phyloP scores from a whole-genome alignment of 164 flowering plant species.

The Liquidambar formosana region DNA sequence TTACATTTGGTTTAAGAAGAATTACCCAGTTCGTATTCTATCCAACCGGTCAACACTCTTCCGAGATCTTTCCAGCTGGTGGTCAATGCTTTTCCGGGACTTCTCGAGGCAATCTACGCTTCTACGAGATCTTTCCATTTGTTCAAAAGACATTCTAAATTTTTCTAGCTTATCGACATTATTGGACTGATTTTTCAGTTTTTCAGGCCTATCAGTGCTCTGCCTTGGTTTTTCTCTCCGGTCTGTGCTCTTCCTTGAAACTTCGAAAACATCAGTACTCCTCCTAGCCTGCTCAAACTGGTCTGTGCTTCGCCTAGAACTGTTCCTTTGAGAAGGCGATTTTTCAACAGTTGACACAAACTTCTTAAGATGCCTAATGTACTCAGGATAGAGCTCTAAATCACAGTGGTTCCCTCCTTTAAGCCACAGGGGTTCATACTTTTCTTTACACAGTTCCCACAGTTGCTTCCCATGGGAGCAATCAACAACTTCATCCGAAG shows the following conservation, averaged over 20 bases:
- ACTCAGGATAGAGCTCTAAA: conserved; percentile 84
- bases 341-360: conserved; percentile 72
- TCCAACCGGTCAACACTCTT: conserved; percentile 86
- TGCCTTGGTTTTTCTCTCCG: conserved; percentile 78
- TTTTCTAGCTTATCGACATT: conserved; percentile 58
- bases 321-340: conserved; percentile 64
- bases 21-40: conserved; percentile 66
- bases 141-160: conserved; percentile 59
- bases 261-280: conserved; percentile 65
- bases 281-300: conserved; percentile 60
- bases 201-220: conserved; percentile 62
- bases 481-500: conserved; percentile 90
- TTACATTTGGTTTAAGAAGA: conserved; percentile 23
- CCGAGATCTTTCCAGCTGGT: conserved; percentile 67
- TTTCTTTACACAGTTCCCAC: conserved; percentile 89
- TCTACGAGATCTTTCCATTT: conserved; percentile 68
- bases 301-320: conserved; percentile 58
- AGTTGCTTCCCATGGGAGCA: conserved; percentile 95
- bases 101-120: conserved; percentile 80
- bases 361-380: conserved; percentile 81
- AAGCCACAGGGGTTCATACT: conserved; percentile 90
- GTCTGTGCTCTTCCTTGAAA: conserved; percentile 77
- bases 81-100: conserved; percentile 65
- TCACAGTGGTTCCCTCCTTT: conserved; percentile 91
- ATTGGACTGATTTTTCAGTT: conserved; percentile 35